phyloP scores from a whole-genome alignment of 176 grass and related monocot genomes.

The Phoenix dactylifera region DNA sequence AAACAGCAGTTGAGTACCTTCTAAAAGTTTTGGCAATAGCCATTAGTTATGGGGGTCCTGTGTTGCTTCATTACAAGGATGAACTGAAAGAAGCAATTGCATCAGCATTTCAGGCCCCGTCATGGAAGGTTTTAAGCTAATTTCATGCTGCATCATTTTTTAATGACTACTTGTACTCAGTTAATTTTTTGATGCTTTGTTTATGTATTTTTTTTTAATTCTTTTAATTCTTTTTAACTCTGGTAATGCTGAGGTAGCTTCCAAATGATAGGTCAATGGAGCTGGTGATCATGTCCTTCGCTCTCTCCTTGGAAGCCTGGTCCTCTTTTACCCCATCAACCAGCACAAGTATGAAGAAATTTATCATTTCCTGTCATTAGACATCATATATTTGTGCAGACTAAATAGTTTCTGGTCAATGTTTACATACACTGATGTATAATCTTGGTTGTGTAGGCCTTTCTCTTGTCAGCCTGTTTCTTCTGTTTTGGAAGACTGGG shows the following conservation, averaged over 20 bases:
- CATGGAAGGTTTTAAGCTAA: constrained; percentile 68
- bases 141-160: constrained; percentile 7
- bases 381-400: neutral
- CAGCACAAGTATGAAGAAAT: constrained; percentile 63
- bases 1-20: constrained; percentile 78
- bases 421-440: neutral
- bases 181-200: neutral
- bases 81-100: constrained; percentile 63
- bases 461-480: constrained; percentile 41
- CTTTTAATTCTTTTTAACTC: constrained; percentile 5
- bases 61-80: constrained; percentile 54
- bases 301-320: constrained; percentile 69
- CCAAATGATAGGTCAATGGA: constrained; percentile 68
- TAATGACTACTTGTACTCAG: neutral
- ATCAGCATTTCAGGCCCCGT: constrained; percentile 81
- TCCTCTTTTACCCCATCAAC: constrained; percentile 68
- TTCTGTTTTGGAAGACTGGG: constrained; percentile 77
- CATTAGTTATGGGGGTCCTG: constrained; percentile 73
- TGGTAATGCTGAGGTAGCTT: constrained; percentile 9
- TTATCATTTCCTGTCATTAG: constrained; percentile 1
- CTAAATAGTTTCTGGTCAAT: constrained; percentile 9
- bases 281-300: constrained; percentile 88
- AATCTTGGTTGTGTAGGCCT: constrained; percentile 35
- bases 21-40: constrained; percentile 85
- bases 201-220: neutral